Evolutionary conservation across 1,284 basidiomycete genomes (phyloP).

Genomic region (Cutaneotrichosporon cavernicola): DNA sequence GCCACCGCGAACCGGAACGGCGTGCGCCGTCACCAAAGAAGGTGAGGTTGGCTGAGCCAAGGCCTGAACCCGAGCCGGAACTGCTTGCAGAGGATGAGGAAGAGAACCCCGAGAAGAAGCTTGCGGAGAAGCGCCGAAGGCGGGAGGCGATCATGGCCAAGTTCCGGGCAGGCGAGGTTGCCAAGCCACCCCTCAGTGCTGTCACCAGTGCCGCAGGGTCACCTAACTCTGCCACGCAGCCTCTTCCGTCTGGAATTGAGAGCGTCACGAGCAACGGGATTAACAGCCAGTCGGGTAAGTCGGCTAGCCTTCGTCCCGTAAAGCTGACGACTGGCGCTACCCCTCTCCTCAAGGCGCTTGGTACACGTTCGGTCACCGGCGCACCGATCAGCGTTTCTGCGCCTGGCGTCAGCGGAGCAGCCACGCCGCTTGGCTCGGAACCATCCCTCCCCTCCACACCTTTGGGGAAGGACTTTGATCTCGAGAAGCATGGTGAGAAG

Average conservation of each 20-base stretch:
- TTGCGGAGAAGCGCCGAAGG: conserved; percentile 74
- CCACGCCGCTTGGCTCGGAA: conserved; percentile 33
- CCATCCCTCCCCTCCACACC: conserved; percentile 42
- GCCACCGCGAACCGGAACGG: neutral
- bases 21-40: conserved; percentile 1
- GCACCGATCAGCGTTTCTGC: neutral
- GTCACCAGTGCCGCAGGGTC: conserved; percentile 6
- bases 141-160: conserved; percentile 83
- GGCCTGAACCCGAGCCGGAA: conserved; percentile 58
- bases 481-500: conserved; percentile 32
- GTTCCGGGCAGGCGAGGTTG: conserved; percentile 54
- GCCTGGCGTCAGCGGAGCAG: conserved; percentile 20
- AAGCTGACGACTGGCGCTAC: conserved; percentile 35
- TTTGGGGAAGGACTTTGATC: conserved; percentile 44
- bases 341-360: conserved; percentile 36
- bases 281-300: conserved; percentile 36
- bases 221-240: neutral
- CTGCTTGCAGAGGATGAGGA: conserved; percentile 57
- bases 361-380: conserved; percentile 30
- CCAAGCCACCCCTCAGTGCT: conserved; percentile 17
- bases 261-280: conserved; percentile 42
- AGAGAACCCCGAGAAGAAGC: conserved; percentile 66
- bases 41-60: conserved; percentile 5
- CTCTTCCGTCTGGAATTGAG: conserved; percentile 31
- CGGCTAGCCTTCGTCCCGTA: neutral